A percentile compares a stretch with the other conserved stretches of the same genome.
Evolutionary conservation across 352 stramenopile genomes (phyloP).

Genomic region (Peronospora belbahrii): DNA sequence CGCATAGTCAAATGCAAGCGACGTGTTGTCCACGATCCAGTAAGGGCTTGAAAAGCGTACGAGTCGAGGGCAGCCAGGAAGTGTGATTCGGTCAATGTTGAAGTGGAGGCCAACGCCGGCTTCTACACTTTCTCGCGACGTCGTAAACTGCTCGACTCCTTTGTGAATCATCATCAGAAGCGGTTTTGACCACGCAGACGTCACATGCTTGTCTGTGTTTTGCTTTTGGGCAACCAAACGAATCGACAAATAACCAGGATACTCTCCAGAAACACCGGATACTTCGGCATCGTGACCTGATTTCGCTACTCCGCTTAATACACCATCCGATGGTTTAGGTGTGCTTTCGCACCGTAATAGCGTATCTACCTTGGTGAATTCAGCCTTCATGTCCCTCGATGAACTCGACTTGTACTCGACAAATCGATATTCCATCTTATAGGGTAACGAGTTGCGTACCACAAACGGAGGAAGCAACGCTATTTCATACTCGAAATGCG

Average conservation of each 20-base stretch:
- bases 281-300: constrained; percentile 72
- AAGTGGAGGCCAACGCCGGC: constrained; percentile 48
- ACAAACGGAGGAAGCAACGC: constrained; percentile 72
- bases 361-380: constrained; percentile 55
- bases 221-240: constrained; percentile 41
- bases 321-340: constrained; percentile 23
- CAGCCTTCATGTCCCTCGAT: constrained; percentile 37
- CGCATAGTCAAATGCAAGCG: constrained; percentile 52
- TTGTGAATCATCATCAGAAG: constrained; percentile 79
- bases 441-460: constrained; percentile 80
- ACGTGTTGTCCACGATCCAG: constrained; percentile 83
- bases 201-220: constrained; percentile 23
- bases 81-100: constrained; percentile 64
- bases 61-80: constrained; percentile 58
- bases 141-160: constrained; percentile 68
- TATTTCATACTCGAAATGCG: constrained; percentile 77
- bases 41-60: constrained; percentile 79
- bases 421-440: constrained; percentile 80
- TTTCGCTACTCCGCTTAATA: constrained; percentile 45
- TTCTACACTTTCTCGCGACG: constrained; percentile 44
- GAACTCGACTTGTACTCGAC: constrained; percentile 71
- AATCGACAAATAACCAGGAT: constrained; percentile 67
- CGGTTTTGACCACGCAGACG: constrained; percentile 73
- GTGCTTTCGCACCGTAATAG: constrained; percentile 35
- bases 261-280: constrained; percentile 56